Evolutionary conservation across 2,329 filamentous ascomycete genomes (phyloP), one percentile per base, ranked within the genome.

Genomic region (Diaporthe sp.): DNA sequence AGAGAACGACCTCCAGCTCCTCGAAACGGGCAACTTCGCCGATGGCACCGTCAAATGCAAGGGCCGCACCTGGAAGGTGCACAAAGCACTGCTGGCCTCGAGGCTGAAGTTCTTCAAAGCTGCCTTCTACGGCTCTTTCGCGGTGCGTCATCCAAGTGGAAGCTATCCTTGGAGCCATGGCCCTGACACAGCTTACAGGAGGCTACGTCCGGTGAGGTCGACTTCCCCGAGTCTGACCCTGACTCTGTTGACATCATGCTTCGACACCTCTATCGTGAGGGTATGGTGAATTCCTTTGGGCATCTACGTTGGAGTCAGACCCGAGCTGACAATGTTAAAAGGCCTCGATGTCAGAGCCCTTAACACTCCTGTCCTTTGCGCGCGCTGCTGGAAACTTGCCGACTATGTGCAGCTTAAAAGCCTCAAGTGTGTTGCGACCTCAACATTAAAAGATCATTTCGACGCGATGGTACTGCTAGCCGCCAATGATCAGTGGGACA

Each of bases 171-270:
- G 27, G n/a, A n/a, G n/a, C n/a, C n/a, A n/a, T n/a, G n/a, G n/a
- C n/a, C n/a, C 27, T 56, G 6, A 56, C 9, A 35, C 30, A 2
- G 12, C 22, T 22, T 12, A 39, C 9, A 59, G 55, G 55, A 59
- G 35, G 32, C 56, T 0, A 25, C 12, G 2, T 39, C 32, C 8
- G 17, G 56, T 8, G 56, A 39, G 32, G 6, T 59, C 13, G 5
- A 39, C 9, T 59, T 59, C 7, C 56, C 56, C 6, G 35, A 59
- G n/a, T 4, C 30, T 0, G 42, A 32, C 3, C 15, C 75, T 19
- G 83, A 84, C 5, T 83, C 77, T 7, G 84, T 91, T 65, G 82
- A 42, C 19, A 8, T 55, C 4, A 39, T 56, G 47, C 5, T 70
- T 19, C 47, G 35, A 22, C 66, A 70, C 13, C 35, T 70, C 35